phyloP scores from a whole-genome alignment of 306 rosid species.

The Ziziphus jujuba region DNA sequence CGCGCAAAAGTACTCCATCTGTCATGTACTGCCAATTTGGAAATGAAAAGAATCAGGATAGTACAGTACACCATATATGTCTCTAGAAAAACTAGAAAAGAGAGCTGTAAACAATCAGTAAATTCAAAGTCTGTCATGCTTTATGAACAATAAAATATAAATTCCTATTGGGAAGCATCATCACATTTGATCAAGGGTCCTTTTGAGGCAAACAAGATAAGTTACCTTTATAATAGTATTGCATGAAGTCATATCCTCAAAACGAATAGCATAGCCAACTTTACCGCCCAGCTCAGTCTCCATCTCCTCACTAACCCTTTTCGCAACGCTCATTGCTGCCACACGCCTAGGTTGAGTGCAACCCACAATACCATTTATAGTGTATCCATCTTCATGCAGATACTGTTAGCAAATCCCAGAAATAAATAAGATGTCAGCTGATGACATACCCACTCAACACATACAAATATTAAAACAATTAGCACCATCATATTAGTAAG shows the following conservation, averaged over 20 bases:
- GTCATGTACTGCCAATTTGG: conserved; percentile 84
- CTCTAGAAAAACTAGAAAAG: background rate
- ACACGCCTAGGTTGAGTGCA: conserved; percentile 99
- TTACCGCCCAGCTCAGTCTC: conserved; percentile 87
- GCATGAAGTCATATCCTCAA: conserved; percentile 97
- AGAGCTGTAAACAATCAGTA: background rate
- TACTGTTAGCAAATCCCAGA: conserved; percentile 53
- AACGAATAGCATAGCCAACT: conserved; percentile 97
- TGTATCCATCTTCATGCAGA: conserved; percentile 92
- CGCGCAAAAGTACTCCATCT: conserved; percentile 96
- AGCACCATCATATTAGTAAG: conserved; percentile 3
- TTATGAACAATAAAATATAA: conserved; percentile 10
- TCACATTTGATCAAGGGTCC: conserved; percentile 1
- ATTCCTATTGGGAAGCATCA: background rate
- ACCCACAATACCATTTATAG: conserved; percentile 72
- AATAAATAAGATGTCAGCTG: conserved; percentile 17
- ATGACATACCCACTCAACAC: background rate
- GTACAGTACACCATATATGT: conserved; percentile 12
- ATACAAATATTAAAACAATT: background rate
- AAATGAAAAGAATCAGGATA: conserved; percentile 30
- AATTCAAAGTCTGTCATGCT: conserved; percentile 3
- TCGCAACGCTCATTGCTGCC: conserved; percentile 99
- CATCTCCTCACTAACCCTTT: conserved; percentile 99
- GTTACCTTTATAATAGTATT: conserved; percentile 79
- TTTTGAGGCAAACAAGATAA: background rate